Percentiles rank a stretch among this genome's conserved stretches.
phyloP scores from a whole-genome alignment of 345 rosid genomes.

The Odontarrhena argentea region DNA sequence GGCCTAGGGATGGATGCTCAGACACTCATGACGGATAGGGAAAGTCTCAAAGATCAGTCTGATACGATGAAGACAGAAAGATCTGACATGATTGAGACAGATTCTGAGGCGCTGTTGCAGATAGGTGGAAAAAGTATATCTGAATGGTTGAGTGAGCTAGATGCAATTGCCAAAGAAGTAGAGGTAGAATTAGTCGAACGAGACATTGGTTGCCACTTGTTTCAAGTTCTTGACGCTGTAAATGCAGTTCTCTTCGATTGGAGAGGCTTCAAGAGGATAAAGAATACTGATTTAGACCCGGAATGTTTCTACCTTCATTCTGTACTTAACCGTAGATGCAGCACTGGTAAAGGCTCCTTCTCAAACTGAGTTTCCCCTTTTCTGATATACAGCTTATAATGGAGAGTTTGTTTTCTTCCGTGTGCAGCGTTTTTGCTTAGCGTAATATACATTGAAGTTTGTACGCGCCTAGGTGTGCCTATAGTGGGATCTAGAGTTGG shows the following conservation, averaged over 20 bases:
- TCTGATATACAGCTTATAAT: neutral
- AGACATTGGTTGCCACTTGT: slow-evolving; percentile 80
- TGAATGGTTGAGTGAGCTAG: slow-evolving; percentile 72
- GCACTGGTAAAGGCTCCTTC: slow-evolving; percentile 66
- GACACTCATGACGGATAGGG: slow-evolving; percentile 55
- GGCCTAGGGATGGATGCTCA: slow-evolving; percentile 57
- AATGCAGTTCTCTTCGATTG: slow-evolving; percentile 75
- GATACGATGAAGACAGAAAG: slow-evolving; percentile 26
- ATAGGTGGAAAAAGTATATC: slow-evolving; percentile 63
- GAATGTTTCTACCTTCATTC: slow-evolving; percentile 74
- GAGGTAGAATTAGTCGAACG: slow-evolving; percentile 80
- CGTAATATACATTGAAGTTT: slow-evolving; percentile 91
- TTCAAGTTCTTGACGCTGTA: slow-evolving; percentile 79
- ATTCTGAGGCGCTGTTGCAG: slow-evolving; percentile 56
- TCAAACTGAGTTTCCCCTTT: slow-evolving; percentile 12
- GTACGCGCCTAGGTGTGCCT: slow-evolving; percentile 68
- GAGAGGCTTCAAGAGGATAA: slow-evolving; percentile 78
- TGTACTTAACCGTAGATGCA: slow-evolving; percentile 66
- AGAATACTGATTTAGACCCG: slow-evolving; percentile 56
- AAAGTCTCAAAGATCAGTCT: slow-evolving; percentile 41
- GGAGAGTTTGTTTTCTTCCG: slow-evolving; percentile 6
- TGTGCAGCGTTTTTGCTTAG: slow-evolving; percentile 83
- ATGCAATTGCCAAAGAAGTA: slow-evolving; percentile 68
- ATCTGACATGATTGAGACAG: slow-evolving; percentile 43
- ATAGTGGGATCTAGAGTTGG: slow-evolving; percentile 96